Percentiles rank a stretch among this genome's conserved stretches.
Conservation (phyloP, 768 basidiomycete genomes). For the Termitomyces sp. region DNA sequence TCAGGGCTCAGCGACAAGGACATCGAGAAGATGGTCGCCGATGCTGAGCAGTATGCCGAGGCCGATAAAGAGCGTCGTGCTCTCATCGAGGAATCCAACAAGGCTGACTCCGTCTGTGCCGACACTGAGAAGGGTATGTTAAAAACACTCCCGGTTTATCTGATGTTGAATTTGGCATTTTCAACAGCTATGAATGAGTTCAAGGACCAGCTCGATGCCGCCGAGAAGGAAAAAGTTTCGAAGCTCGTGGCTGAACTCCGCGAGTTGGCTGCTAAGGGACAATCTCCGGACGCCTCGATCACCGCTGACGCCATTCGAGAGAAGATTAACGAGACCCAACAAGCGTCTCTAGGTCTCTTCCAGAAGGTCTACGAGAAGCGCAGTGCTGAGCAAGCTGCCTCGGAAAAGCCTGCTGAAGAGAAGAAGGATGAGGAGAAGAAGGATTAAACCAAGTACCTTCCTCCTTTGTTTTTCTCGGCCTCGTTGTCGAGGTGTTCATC, state of each 20-base stretch:
- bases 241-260: conserved; percentile 85
- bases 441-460: conserved; percentile 45
- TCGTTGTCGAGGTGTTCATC: not conserved
- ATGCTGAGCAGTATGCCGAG: conserved; percentile 93
- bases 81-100: conserved; percentile 95
- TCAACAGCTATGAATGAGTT: conserved; percentile 87
- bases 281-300: conserved; percentile 76
- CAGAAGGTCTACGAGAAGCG: conserved; percentile 97
- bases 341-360: conserved; percentile 95
- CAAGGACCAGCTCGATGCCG: conserved; percentile 91
- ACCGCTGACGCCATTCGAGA: conserved; percentile 87
- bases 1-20: conserved; percentile 96
- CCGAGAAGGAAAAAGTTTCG: conserved; percentile 92
- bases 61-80: conserved; percentile 82
- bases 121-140: conserved; percentile 92
- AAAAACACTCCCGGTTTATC: not conserved
- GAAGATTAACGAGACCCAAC: conserved; percentile 92
- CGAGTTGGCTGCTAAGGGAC: conserved; percentile 86
- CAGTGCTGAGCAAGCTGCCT: conserved; percentile 59
- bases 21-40: conserved; percentile 94
- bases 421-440: conserved; percentile 78
- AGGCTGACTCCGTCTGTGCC: conserved; percentile 88
- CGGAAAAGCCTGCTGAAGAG: conserved; percentile 36
- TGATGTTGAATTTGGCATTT: conserved; percentile 2
- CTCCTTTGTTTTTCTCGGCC: not conserved